These are phyloP conservation scores for Eucalyptus globulus DNA, from an alignment of 345 rosid genomes.

Conservation along the genomic window DNA sequence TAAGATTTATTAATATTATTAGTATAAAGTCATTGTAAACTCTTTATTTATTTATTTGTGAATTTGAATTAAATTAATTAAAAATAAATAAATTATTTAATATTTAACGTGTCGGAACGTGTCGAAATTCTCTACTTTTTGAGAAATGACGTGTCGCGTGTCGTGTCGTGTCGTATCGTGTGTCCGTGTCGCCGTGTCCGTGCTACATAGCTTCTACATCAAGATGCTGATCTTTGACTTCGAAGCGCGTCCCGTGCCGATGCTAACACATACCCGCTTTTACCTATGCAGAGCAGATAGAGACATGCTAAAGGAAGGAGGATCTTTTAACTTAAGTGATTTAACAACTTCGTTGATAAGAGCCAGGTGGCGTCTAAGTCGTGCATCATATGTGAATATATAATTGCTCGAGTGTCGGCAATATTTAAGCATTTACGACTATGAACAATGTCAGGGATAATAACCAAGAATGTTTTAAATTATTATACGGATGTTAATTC, in stretches of 20 bases:
- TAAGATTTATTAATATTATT: too few relatives aligned
- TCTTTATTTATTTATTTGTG: too few relatives aligned
- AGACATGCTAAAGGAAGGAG: neutral
- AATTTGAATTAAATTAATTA: too few relatives aligned
- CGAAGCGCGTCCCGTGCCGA: neutral
- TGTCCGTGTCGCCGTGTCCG: too few relatives aligned
- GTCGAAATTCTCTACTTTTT: too few relatives aligned
- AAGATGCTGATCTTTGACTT: neutral
- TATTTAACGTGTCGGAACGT: too few relatives aligned
- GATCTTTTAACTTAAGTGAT: neutral
- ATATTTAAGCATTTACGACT: neutral
- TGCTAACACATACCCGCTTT: neutral
- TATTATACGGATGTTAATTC: neutral
- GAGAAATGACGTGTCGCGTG: too few relatives aligned
- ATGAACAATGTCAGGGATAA: neutral
- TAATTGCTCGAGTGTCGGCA: neutral
- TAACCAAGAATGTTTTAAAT: neutral
- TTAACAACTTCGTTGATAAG: neutral
- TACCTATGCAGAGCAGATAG: neutral
- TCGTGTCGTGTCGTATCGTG: too few relatives aligned
- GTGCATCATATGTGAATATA: neutral
- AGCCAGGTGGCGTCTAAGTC: neutral
- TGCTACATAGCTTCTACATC: neutral
- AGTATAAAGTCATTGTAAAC: too few relatives aligned
- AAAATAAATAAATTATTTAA: too few relatives aligned